Base-by-base conservation (phyloP, 202 grass and related monocot species). In the Eragrostis tef region DNA sequence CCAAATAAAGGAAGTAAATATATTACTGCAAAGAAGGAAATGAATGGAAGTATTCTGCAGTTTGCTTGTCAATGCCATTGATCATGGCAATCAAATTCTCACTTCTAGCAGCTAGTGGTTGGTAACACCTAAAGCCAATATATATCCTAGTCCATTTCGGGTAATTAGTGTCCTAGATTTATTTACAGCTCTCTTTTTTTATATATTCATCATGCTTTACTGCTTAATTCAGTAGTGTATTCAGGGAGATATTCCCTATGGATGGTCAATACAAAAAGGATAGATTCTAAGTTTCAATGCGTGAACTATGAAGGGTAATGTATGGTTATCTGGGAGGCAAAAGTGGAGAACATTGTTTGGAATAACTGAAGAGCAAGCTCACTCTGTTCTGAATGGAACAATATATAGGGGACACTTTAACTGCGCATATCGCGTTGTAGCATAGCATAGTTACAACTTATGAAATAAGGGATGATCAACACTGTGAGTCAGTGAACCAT, bases 401-500 rank as follows among this genome's bases (percentile, higher is more conserved):
- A n/a, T n/a, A 34, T 34, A 34, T 34, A 34, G 31, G 31, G 2
- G 4, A 34, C 1, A 34, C 1, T 4, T 64, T 44, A 64, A 50
- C 59, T 50, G 26, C 25, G 1, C 42, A 11, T 14, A 76, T 26
- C n/a, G 34, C 3, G 34, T 39, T 39, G 34, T 25, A 44, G 54
- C 48, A 79, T 17, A 47, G 11, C 11, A 1, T 74, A 16, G 13
- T 24, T 25, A 74, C 4, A 68, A 13, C 53, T 42, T 52, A 76
- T 45, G 54, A 61, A 57, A 68, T 11, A 50, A 67, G 17, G 21
- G 34, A 24, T 46, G 21, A 39, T 46, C n/a, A 63, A 46, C 2
- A 13, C 12, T 15, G 36, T 52, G 24, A 71, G 17, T 68, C 34
- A 46, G 31, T 21, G 44, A 47, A 78, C 50, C 69, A 20, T 88